Base-by-base conservation (phyloP, 2,329 filamentous ascomycete genomes). In the Diplodia seriata region DNA sequence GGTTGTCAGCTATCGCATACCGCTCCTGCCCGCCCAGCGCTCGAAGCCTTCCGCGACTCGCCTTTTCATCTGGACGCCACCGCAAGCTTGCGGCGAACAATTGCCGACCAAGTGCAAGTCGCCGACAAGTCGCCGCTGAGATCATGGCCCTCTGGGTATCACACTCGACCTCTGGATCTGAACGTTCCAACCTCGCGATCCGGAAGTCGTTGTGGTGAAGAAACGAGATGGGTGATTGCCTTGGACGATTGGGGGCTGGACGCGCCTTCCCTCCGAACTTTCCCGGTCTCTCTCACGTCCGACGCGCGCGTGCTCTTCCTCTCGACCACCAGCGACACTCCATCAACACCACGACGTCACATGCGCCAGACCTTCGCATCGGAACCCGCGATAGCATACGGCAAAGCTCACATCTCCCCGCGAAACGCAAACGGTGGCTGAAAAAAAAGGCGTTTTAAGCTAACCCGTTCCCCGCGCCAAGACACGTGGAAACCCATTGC, bases 361-460 rank as follows among this genome's bases (percentile, higher is more conserved):
- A 63, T 20, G 49, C 3, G 29, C 59, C 59, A 47, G 50, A 12
- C 23, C 14, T 4, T 20, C 12, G 9, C 18, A 20, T 62, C 57
- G n/a, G 26, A 62, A 14, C 36, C 43, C 40, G 57, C 31, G 15
- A 15, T 23, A 11, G 15, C 40, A 18, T 9, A 31, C 4, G 26
- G 23, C 55, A 3, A 40, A 12, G 12, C 57, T 31, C 18, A 23
- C 59, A 62, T 50, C 26, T 40, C 18, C 59, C 59, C 47, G 59
- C 59, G 33, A 18, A 18, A n/a, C n/a, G n/a, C 43, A 7, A 1
- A 49, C 18, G 26, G 57, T 12, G 12, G 40, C 31, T 20, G 26
- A 14, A 51, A 63, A 63, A 36, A 38, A 29, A 51, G 59, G 59
- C 59, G 47, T 63, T 63, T 50, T 63, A 63, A 63, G 59, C 59